Evolutionary conservation across 768 basidiomycete genomes (phyloP).

Genomic region (Trametes elegans): DNA sequence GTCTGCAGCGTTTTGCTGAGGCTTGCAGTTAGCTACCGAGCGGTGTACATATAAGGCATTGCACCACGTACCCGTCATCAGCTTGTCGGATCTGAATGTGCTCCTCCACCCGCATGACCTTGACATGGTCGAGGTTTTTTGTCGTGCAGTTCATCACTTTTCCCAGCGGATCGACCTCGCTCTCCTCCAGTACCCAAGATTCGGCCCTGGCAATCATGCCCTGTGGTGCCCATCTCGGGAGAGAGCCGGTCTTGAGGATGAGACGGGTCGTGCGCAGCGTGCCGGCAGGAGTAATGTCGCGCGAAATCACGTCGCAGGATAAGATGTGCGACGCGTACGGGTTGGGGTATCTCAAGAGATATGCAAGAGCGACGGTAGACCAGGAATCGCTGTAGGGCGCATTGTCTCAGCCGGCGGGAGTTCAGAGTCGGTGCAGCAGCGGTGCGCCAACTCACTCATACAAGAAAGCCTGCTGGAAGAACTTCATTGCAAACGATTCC

Average conservation of each 20-base stretch:
- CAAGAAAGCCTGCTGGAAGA: slow-evolving; percentile 54
- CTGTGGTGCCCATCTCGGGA: slow-evolving; percentile 88
- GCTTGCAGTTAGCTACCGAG: background rate
- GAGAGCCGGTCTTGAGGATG: slow-evolving; percentile 87
- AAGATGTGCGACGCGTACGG: slow-evolving; percentile 92
- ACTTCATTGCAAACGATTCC: slow-evolving; percentile 49
- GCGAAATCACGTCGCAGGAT: slow-evolving; percentile 93
- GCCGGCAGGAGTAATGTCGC: slow-evolving; percentile 68
- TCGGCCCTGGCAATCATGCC: slow-evolving; percentile 83
- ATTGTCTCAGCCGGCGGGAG: slow-evolving; percentile 14
- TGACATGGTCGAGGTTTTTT: slow-evolving; percentile 90
- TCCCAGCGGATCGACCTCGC: slow-evolving; percentile 84
- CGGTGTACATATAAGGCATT: background rate
- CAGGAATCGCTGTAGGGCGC: slow-evolving; percentile 74
- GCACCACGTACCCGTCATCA: slow-evolving; percentile 57
- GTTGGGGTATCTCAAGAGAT: slow-evolving; percentile 94
- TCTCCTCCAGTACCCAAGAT: slow-evolving; percentile 94
- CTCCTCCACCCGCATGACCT: slow-evolving; percentile 92
- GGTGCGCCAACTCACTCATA: slow-evolving; percentile 45
- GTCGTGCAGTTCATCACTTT: slow-evolving; percentile 77
- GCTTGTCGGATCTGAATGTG: slow-evolving; percentile 68
- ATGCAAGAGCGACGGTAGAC: slow-evolving; percentile 89
- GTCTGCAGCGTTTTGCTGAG: slow-evolving; percentile 76
- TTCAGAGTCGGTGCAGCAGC: background rate
- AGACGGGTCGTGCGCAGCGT: slow-evolving; percentile 84